These are phyloP conservation scores for Blastocystis sp. DNA, from an alignment of 352 stramenopile species.

Conservation along the genomic window DNA sequence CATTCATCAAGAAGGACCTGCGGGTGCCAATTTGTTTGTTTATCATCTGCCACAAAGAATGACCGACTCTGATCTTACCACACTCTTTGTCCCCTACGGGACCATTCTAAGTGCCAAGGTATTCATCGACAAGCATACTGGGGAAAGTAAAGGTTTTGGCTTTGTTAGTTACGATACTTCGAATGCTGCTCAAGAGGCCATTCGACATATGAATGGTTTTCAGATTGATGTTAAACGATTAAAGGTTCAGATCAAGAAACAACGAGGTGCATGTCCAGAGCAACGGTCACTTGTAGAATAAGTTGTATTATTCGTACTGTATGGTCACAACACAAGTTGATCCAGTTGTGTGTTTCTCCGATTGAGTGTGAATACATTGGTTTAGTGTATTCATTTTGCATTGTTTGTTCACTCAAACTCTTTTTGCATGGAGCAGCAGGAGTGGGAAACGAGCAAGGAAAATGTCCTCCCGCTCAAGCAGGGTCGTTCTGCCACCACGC, in stretches of 20 bases:
- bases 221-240: slow-evolving; percentile 94
- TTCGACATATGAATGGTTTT: slow-evolving; percentile 96
- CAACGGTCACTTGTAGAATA: background rate
- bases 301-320: background rate
- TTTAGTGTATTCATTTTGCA: background rate
- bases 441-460: slow-evolving; percentile 56
- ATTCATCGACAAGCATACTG: slow-evolving; percentile 83
- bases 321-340: background rate
- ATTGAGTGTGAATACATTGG: background rate
- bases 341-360: background rate
- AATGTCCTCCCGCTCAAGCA: slow-evolving; percentile 34
- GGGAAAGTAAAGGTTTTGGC: slow-evolving; percentile 90
- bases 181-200: slow-evolving; percentile 84
- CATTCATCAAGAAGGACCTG: slow-evolving; percentile 72
- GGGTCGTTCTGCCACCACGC: background rate
- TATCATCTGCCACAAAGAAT: slow-evolving; percentile 94
- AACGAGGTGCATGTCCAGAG: background rate
- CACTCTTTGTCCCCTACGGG: slow-evolving; percentile 90
- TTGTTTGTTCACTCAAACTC: background rate
- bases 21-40: slow-evolving; percentile 94
- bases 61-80: slow-evolving; percentile 89
- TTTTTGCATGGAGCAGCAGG: slow-evolving; percentile 4
- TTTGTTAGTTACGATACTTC: slow-evolving; percentile 93
- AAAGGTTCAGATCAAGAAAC: slow-evolving; percentile 89
- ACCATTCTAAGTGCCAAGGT: slow-evolving; percentile 86